Evolutionary conservation across 495 filamentous ascomycete genomes (phyloP).

Genomic region (Penicillium waksmanii): DNA sequence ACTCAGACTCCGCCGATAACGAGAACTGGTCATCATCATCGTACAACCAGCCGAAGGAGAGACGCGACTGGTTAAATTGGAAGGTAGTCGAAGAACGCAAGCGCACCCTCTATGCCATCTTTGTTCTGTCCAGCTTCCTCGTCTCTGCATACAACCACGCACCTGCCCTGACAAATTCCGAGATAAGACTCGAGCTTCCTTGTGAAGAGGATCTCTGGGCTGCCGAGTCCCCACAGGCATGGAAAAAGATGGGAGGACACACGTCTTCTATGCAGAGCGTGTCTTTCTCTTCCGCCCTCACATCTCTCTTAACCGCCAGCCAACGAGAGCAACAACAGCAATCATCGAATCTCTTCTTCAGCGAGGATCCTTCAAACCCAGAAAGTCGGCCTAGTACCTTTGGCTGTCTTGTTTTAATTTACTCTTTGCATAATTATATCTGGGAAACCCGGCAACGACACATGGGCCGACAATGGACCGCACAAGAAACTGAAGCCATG

Average conservation of each 20-base stretch:
- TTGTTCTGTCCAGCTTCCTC: conserved; percentile 85
- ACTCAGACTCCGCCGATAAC: conserved; percentile 20
- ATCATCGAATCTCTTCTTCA: conserved; percentile 51
- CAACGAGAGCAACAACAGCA: conserved; percentile 66
- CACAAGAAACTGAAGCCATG: conserved; percentile 92
- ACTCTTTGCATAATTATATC: conserved; percentile 96
- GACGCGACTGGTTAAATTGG: conserved; percentile 88
- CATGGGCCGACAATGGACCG: conserved; percentile 87
- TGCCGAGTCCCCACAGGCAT: conserved; percentile 77
- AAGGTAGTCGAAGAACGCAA: conserved; percentile 89
- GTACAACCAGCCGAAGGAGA: conserved; percentile 63
- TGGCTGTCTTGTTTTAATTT: conserved; percentile 91
- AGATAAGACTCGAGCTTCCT: conserved; percentile 87
- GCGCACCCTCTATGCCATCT: conserved; percentile 89
- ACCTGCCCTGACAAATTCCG: conserved; percentile 90
- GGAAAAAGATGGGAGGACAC: conserved; percentile 75
- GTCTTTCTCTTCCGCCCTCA: conserved; percentile 77
- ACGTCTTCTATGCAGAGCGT: conserved; percentile 62
- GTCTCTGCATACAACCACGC: conserved; percentile 92
- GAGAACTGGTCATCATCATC: conserved; percentile 36
- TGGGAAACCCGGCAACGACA: conserved; percentile 96
- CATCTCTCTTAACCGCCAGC: conserved; percentile 76
- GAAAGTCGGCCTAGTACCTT: conserved; percentile 89
- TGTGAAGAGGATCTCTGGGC: conserved; percentile 94
- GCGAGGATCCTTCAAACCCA: conserved; percentile 55